Conservation (phyloP, 2,329 filamentous ascomycete genomes). For the Diaporthe longicolla region DNA sequence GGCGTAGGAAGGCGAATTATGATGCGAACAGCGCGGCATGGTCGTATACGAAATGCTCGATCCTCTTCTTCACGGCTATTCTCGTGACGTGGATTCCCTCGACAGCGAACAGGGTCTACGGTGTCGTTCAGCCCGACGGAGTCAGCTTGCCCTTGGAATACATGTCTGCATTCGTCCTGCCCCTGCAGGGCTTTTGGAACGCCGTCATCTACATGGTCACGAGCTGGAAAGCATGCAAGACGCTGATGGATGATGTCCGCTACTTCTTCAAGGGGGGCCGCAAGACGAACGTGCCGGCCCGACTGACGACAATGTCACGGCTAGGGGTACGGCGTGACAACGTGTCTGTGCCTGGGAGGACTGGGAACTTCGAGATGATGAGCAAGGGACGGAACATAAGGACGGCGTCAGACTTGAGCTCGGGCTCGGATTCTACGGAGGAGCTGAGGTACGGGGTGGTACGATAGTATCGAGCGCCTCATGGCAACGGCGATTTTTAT, state of each 20-base stretch:
- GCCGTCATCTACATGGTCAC: slow-evolving; percentile 81
- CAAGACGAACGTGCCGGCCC: slow-evolving; percentile 10
- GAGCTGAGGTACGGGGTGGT: slow-evolving; percentile 22
- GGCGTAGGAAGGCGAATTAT: slow-evolving; percentile 55
- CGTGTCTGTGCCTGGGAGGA: background rate
- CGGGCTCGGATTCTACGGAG: slow-evolving; percentile 38
- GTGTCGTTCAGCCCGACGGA: slow-evolving; percentile 69
- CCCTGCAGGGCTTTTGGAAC: slow-evolving; percentile 90
- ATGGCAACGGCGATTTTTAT: background rate
- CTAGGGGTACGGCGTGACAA: slow-evolving; percentile 15
- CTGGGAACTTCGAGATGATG: slow-evolving; percentile 14
- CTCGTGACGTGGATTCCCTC: slow-evolving; percentile 84
- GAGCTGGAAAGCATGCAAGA: slow-evolving; percentile 74
- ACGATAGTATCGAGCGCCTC: background rate
- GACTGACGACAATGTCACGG: slow-evolving; percentile 16
- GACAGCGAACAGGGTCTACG: slow-evolving; percentile 82
- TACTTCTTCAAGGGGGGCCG: background rate
- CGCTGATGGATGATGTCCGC: slow-evolving; percentile 57
- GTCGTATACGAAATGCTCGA: slow-evolving; percentile 78
- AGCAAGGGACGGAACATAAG: background rate
- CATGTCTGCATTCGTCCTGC: slow-evolving; percentile 80
- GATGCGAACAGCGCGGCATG: slow-evolving; percentile 75
- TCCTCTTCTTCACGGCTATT: slow-evolving; percentile 80
- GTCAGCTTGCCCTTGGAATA: slow-evolving; percentile 74
- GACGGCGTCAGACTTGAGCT: background rate